phyloP scores from a whole-genome alignment of 2,329 filamentous ascomycete genomes.

The Penicillium aurantiogriseum region DNA sequence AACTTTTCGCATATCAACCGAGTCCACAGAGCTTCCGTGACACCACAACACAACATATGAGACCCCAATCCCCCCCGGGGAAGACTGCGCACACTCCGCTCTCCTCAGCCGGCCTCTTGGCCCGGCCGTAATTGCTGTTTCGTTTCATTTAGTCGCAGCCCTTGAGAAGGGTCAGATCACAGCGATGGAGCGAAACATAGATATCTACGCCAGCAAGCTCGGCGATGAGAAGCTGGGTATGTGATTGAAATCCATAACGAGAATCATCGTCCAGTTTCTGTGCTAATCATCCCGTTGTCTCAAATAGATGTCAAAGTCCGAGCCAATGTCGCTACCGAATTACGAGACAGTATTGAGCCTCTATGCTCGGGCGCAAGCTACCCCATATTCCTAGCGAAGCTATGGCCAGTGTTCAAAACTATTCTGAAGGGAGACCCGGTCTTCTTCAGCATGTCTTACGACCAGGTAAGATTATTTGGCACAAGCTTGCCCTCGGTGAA shows the following conservation, averaged over 20 bases:
- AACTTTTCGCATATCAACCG: slow-evolving; percentile 29
- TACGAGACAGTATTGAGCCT: slow-evolving; percentile 84
- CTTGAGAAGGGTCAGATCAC: slow-evolving; percentile 26
- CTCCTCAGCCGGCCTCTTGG: slow-evolving; percentile 37
- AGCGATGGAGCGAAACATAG: slow-evolving; percentile 48
- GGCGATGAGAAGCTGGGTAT: slow-evolving; percentile 50
- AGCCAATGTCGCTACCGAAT: slow-evolving; percentile 75
- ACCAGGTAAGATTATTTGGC: slow-evolving; percentile 64
- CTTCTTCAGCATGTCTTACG: slow-evolving; percentile 84
- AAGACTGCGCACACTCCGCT: slow-evolving; percentile 29
- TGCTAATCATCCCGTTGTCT: slow-evolving; percentile 5
- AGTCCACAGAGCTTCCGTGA: slow-evolving; percentile 23
- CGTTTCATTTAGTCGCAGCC: slow-evolving; percentile 21
- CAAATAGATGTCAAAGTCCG: slow-evolving; percentile 73
- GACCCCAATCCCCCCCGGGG: slow-evolving; percentile 18
- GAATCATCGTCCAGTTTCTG: background rate
- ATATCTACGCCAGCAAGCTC: slow-evolving; percentile 51
- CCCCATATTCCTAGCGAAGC: slow-evolving; percentile 74
- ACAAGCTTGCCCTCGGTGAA: background rate
- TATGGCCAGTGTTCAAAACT: slow-evolving; percentile 85
- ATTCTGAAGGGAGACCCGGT: slow-evolving; percentile 83
- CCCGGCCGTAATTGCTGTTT: slow-evolving; percentile 35
- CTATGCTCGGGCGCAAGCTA: slow-evolving; percentile 81
- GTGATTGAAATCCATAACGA: slow-evolving; percentile 13
- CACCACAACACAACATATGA: slow-evolving; percentile 33